phyloP scores from a whole-genome alignment of 495 filamentous ascomycete species.

The Penicillium macrosclerotiorum region DNA sequence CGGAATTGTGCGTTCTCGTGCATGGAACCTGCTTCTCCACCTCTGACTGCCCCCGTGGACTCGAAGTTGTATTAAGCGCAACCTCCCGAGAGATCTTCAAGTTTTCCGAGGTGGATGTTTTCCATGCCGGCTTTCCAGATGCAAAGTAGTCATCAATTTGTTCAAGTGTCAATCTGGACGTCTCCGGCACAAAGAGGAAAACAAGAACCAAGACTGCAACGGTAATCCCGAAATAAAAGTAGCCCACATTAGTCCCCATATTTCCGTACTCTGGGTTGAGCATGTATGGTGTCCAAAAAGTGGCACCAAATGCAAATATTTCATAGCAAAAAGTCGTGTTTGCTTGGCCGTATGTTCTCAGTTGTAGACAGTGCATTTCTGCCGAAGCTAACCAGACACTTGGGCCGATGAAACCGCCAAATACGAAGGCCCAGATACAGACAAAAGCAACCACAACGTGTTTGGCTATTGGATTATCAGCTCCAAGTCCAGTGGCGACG shows the following conservation, averaged over 20 bases:
- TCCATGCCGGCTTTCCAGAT: constrained; percentile 2
- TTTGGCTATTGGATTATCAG: not conserved
- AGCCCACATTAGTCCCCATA: constrained; percentile 11
- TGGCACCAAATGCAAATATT: constrained; percentile 1
- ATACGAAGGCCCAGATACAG: constrained; percentile 8
- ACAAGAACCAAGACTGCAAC: not conserved
- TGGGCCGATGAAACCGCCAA: constrained; percentile 5
- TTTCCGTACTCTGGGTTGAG: constrained; percentile 6
- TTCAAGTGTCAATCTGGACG: constrained; percentile 7
- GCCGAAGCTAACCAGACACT: constrained; percentile 1
- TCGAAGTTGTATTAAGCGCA: no score
- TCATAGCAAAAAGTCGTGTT: constrained; percentile 4
- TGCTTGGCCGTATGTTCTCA: constrained; percentile 9
- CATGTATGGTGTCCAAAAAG: constrained; percentile 11
- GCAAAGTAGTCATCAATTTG: constrained; percentile 11
- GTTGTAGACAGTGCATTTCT: constrained; percentile 7
- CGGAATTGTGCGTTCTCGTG: no score
- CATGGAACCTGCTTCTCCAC: no score
- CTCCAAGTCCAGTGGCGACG: constrained; percentile 2
- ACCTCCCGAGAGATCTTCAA: not conserved
- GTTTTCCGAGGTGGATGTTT: constrained; percentile 3
- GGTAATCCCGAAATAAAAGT: constrained; percentile 11
- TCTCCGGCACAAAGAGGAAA: constrained; percentile 8
- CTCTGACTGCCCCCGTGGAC: no score
- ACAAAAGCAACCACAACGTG: constrained; percentile 9